Base-by-base conservation (phyloP, 345 rosid genomes). In the Xanthoceras sorbifolium region DNA sequence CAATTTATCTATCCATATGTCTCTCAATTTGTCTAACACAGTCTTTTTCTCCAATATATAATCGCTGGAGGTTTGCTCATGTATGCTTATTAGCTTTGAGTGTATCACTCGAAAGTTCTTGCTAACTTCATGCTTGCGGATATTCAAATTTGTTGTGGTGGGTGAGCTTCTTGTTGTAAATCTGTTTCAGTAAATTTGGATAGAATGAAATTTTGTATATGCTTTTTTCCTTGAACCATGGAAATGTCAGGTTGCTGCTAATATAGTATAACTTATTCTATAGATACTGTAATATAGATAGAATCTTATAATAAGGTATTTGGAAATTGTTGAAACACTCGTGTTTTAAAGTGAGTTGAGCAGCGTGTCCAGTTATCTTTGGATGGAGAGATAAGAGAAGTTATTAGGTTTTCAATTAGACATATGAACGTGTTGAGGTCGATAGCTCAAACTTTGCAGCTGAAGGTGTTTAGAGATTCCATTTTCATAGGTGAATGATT, bases 61-160 rank as follows among this genome's bases (percentile, higher is more conserved):
- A n/a, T 57, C 62, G 12, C 82, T 29, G 77, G 72, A 63, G 66
- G 59, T 77, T 72, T 29, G 44, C 9, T 80, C 73, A 73, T 68
- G 77, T 83, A 40, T 70, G 64, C 62, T 77, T 48, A 10, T 48
- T 70, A 72, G 76, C 75, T 81, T 81, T 69, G 83, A 79, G 79
- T 42, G 67, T 57, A 9, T 70, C 12, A 17, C 71, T 48, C 64
- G 72, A 76, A 34, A 60, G 67, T 77, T 72, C 69, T 80, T 46
- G 81, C 76, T 57, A 48, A 74, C 81, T 82, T 72, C 73, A 89
- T 86, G 91, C 86, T 86, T 77, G 82, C 86, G 42, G 89, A 86
- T 73, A 28, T 82, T 52, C 87, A 70, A 70, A 65, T 65, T 80
- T 86, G 84, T 84, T 79, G 86, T 7, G 85, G 94, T 87, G 81